phyloP scores from a whole-genome alignment of 2,329 filamentous ascomycete species.

The Aureobasidium sp. region DNA sequence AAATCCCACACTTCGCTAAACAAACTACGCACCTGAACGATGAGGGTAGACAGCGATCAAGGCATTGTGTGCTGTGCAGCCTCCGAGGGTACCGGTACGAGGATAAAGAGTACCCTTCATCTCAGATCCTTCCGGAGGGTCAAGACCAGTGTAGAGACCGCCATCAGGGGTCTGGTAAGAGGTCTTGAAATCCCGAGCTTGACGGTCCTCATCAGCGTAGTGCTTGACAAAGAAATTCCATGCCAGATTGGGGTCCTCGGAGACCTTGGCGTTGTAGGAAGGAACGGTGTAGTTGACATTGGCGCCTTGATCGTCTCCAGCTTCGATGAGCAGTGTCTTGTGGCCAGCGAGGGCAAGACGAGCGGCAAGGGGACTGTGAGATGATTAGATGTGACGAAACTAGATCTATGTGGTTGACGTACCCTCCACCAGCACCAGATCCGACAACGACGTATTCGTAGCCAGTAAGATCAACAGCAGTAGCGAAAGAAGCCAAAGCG shows the following conservation, averaged over 20 bases:
- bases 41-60: constrained; percentile 52
- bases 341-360: constrained; percentile 53
- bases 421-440: constrained; percentile 42
- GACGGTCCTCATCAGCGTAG: constrained; percentile 48
- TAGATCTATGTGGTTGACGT: neutral
- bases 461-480: constrained; percentile 16
- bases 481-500: constrained; percentile 11
- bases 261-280: constrained; percentile 46
- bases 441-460: constrained; percentile 61
- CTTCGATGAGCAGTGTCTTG: constrained; percentile 54
- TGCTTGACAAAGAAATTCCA: constrained; percentile 61
- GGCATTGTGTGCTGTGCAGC: constrained; percentile 56
- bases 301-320: constrained; percentile 51
- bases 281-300: constrained; percentile 49
- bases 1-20: neutral
- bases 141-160: constrained; percentile 46
- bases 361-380: constrained; percentile 44
- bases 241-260: constrained; percentile 48
- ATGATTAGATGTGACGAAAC: neutral
- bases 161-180: constrained; percentile 49
- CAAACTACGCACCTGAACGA: neutral
- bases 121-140: constrained; percentile 46
- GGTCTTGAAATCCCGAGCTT: constrained; percentile 52
- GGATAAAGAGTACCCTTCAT: constrained; percentile 53
- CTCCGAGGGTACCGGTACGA: constrained; percentile 50